phyloP scores from a whole-genome alignment of 1,139 yeast species.

The Geotrichum histeridarum region DNA sequence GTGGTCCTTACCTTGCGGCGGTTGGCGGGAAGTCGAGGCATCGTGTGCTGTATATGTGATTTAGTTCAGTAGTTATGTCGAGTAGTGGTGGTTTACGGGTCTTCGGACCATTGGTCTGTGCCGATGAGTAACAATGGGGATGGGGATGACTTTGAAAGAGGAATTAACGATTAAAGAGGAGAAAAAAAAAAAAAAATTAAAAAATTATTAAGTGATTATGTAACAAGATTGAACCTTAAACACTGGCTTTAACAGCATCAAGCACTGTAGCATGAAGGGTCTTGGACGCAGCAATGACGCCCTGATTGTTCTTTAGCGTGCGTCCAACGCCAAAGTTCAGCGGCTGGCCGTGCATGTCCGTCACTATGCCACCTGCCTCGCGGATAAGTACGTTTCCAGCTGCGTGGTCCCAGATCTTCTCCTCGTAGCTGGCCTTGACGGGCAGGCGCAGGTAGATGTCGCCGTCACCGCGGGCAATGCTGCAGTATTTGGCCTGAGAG shows the following conservation, averaged over 20 bases:
- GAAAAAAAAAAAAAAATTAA: too few relatives aligned
- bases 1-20: slow-evolving; percentile 1
- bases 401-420: slow-evolving; percentile 98
- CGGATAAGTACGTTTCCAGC: slow-evolving; percentile 82
- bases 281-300: slow-evolving; percentile 83
- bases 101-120: too few relatives aligned
- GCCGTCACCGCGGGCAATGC: slow-evolving; percentile 85
- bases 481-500: slow-evolving; percentile 93
- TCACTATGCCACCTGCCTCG: slow-evolving; percentile 89
- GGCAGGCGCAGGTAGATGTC: slow-evolving; percentile 90
- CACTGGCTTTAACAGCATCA: slow-evolving; percentile 45
- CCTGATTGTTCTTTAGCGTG: slow-evolving; percentile 64
- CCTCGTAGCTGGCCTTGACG: slow-evolving; percentile 66
- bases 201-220: too few relatives aligned
- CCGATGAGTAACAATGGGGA: too few relatives aligned
- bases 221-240: not conserved
- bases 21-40: not conserved
- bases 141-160: too few relatives aligned
- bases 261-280: slow-evolving; percentile 60
- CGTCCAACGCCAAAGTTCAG: slow-evolving; percentile 88
- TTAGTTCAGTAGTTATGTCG: not conserved
- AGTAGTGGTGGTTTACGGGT: too few relatives aligned
- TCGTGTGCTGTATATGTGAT: not conserved
- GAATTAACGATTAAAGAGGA: too few relatives aligned
- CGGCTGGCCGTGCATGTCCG: slow-evolving; percentile 68